Base-by-base conservation (phyloP, 331 rosid genomes). In the Quercus tomentella region DNA sequence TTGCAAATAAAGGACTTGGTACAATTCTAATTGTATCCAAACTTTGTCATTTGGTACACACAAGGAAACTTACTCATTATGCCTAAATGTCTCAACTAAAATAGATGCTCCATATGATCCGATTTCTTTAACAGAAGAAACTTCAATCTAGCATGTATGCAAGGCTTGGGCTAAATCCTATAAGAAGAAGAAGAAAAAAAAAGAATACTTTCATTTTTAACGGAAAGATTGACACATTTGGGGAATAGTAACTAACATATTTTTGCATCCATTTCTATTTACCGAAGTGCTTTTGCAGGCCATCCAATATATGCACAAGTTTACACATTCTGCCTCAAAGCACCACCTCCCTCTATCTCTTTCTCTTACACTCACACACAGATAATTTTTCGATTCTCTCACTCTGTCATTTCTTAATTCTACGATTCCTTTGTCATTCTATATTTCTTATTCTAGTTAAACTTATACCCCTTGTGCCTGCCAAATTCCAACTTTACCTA, bases 401-500 rank as follows among this genome's bases (percentile, higher is more conserved):
- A 25, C 58, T 16, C 85, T 80, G 82, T 65, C 82, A 81, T 35
- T 11, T 65, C 2, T 35, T 35, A 35, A 8, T 35, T 35, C 74
- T 77, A 81, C 81, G 75, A 89, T 86, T 81, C 85, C 89, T 80
- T 82, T 89, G 65, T 67, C 87, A 79, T 80, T 85, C 75, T 82
- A 80, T 84, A 82, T 82, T 85, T 62, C 33, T 65, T 49, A 52
- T 82, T 66, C 62, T 79, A 37, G 60, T 80, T 79, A 43, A 73
- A 77, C 72, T 20, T 78, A 79, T 79, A 57, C 76, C 87, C 15
- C 49, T 37, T 75, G 80, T 79, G 79, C 76, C 89, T 91, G 2
- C 43, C 43, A 7, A 37, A 37, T 37, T 37, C 43, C 43, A 37
- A 37, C 2, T 7, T 37, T 37, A 37, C 43, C 10, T 37, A 37